These are phyloP conservation scores for Candida hungchunana DNA, from an alignment of 805 yeast genomes.

Conservation along the genomic window DNA sequence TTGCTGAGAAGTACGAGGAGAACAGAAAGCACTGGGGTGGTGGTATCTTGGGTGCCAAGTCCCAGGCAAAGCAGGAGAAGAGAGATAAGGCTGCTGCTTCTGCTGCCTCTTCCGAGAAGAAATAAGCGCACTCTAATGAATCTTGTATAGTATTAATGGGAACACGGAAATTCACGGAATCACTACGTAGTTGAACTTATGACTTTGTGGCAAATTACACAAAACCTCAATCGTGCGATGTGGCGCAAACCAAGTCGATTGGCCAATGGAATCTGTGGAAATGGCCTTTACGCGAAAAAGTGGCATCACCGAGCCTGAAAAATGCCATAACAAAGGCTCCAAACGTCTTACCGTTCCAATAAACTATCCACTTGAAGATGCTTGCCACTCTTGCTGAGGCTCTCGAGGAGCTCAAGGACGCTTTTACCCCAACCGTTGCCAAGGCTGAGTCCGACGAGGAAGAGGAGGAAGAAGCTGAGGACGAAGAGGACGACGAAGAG, in stretches of 20 bases:
- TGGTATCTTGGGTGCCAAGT: slow-evolving; percentile 95
- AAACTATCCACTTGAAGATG: slow-evolving; percentile 23
- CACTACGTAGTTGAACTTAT: slow-evolving; percentile 1
- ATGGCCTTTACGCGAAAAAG: slow-evolving; percentile 19
- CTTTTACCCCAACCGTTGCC: slow-evolving; percentile 73
- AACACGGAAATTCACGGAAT: slow-evolving; percentile 3
- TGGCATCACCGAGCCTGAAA: slow-evolving; percentile 11
- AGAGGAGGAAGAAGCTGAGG: slow-evolving; percentile 30
- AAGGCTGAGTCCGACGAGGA: slow-evolving; percentile 47
- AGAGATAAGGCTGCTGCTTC: slow-evolving; percentile 19
- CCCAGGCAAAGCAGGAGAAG: slow-evolving; percentile 67
- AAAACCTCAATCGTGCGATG: no score
- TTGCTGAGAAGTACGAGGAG: slow-evolving; percentile 90
- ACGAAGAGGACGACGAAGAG: slow-evolving; percentile 45
- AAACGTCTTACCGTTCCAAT: slow-evolving; percentile 1
- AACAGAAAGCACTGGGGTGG: slow-evolving; percentile 99
- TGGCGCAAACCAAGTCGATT: no score
- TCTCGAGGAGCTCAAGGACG: slow-evolving; percentile 68
- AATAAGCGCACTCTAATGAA: slow-evolving; percentile 4
- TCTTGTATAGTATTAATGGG: slow-evolving; percentile 6
- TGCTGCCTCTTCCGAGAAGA: slow-evolving; percentile 16
- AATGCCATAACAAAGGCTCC: slow-evolving; percentile 4
- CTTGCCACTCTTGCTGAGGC: slow-evolving; percentile 35
- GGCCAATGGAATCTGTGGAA: slow-evolving; percentile 22
- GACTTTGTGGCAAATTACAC: no score